Percentiles rank a stretch among this genome's conserved stretches.
These are phyloP conservation scores for Clarireedia homoeocarpa DNA, from an alignment of 2,329 filamentous ascomycete genomes.

Conservation along the genomic window DNA sequence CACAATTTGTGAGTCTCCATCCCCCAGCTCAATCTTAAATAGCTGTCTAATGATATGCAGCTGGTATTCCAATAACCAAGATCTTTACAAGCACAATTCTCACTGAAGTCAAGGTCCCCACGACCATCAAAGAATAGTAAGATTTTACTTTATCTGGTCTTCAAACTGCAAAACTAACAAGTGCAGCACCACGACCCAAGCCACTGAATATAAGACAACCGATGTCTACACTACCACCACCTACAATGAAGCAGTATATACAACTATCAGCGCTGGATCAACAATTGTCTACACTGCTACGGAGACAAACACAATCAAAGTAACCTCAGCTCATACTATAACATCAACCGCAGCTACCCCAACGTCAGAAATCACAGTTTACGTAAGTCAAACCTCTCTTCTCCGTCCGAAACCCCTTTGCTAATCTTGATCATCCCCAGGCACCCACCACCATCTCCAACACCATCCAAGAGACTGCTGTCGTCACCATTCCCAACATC, in stretches of 20 bases:
- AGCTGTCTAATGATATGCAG: constrained; percentile 37
- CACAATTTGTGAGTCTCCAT: constrained; percentile 37
- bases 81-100: constrained; percentile 23
- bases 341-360: constrained; percentile 20
- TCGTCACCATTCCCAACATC: constrained; percentile 21
- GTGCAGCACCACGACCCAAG: not conserved
- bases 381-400: not conserved
- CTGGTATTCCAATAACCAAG: constrained; percentile 33
- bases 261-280: constrained; percentile 29
- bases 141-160: not conserved
- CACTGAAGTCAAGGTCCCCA: constrained; percentile 20
- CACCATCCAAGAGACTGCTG: constrained; percentile 18
- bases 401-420: not conserved
- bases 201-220: constrained; percentile 1
- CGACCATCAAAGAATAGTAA: constrained; percentile 29
- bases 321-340: constrained; percentile 30
- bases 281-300: constrained; percentile 37
- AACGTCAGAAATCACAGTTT: constrained; percentile 20
- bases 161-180: not conserved
- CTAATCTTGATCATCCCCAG: constrained; percentile 17
- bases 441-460: constrained; percentile 13
- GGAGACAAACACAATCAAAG: constrained; percentile 34
- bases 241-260: constrained; percentile 16
- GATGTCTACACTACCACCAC: constrained; percentile 33
- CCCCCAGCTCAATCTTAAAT: not conserved